Conservation (phyloP, 2,329 filamentous ascomycete species). For the Xylariaceae sp. region DNA sequence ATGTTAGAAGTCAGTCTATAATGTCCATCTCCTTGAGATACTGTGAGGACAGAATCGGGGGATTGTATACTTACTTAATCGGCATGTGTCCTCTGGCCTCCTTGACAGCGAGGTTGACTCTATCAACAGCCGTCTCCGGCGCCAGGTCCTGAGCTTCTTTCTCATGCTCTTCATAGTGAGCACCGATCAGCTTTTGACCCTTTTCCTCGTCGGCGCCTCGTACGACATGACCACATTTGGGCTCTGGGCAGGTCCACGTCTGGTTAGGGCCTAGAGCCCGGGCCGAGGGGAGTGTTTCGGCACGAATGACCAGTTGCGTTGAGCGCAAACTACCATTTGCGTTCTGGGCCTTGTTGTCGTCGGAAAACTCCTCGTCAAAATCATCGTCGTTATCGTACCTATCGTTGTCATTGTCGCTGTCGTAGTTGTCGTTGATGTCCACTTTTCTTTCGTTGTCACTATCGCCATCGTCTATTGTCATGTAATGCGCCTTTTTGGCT, state of each 20-base stretch:
- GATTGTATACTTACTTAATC: constrained; percentile 48
- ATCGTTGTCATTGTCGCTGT: constrained; percentile 18
- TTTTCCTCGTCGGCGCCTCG: constrained; percentile 54
- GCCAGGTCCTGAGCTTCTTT: constrained; percentile 45
- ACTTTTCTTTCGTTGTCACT: constrained; percentile 21
- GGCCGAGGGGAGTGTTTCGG: constrained; percentile 46
- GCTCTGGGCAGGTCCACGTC: constrained; percentile 61
- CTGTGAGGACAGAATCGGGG: constrained; percentile 33
- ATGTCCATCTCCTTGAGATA: constrained; percentile 18
- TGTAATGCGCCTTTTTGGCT: constrained; percentile 25
- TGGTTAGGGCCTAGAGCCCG: constrained; percentile 52
- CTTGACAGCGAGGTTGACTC: constrained; percentile 49
- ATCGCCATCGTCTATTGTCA: constrained; percentile 21
- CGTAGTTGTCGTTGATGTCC: constrained; percentile 18
- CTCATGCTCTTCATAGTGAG: constrained; percentile 59
- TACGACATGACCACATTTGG: constrained; percentile 59
- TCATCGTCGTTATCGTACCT: constrained; percentile 18
- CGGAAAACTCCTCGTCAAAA: constrained; percentile 17
- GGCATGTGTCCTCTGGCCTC: constrained; percentile 53
- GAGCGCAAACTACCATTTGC: constrained; percentile 18
- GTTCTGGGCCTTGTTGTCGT: constrained; percentile 32
- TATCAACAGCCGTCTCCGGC: constrained; percentile 32
- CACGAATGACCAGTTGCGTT: constrained; percentile 39
- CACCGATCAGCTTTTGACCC: constrained; percentile 51
- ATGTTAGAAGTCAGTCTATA: constrained; percentile 12